Conservation (phyloP, 2,329 filamentous ascomycete genomes). For the Phyllosticta paracitricarpa region DNA sequence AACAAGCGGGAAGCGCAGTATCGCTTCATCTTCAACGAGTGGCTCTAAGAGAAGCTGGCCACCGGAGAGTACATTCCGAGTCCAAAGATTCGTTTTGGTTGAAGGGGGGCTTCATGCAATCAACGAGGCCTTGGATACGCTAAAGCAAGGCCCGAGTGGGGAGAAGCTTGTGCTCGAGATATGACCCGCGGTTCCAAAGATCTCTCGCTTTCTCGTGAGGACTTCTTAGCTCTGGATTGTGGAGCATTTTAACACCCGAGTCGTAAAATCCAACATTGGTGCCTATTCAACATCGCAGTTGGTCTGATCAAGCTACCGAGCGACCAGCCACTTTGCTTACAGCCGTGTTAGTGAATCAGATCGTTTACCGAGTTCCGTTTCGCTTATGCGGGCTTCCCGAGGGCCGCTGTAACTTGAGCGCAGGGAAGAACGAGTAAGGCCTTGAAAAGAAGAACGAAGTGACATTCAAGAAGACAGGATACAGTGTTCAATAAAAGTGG, state of each 20-base stretch:
- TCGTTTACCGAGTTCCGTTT: not conserved
- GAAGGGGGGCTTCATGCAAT: constrained; percentile 13
- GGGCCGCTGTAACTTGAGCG: not conserved
- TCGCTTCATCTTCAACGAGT: constrained; percentile 13
- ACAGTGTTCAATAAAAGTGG: too few relatives aligned
- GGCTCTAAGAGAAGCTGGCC: constrained; percentile 16
- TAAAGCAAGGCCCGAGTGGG: constrained; percentile 16
- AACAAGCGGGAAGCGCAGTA: constrained; percentile 12
- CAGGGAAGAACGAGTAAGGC: not conserved
- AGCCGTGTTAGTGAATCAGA: not conserved
- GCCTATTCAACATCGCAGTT: not conserved
- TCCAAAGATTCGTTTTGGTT: constrained; percentile 15
- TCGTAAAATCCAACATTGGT: too few relatives aligned
- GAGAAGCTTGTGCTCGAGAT: constrained; percentile 23
- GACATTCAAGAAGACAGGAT: too few relatives aligned
- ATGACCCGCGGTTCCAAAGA: not conserved
- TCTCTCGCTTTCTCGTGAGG: too few relatives aligned
- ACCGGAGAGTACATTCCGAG: constrained; percentile 16
- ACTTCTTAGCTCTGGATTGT: too few relatives aligned
- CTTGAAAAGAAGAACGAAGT: too few relatives aligned
- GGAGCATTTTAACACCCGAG: too few relatives aligned
- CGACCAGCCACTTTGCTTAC: not conserved
- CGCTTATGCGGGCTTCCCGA: not conserved
- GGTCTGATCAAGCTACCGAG: not conserved
- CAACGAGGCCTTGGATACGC: constrained; percentile 15